Percentiles rank a stretch among this genome's conserved stretches.
Evolutionary conservation across 2,329 filamentous ascomycete species (phyloP).

Genomic region (Fusarium nurragi): DNA sequence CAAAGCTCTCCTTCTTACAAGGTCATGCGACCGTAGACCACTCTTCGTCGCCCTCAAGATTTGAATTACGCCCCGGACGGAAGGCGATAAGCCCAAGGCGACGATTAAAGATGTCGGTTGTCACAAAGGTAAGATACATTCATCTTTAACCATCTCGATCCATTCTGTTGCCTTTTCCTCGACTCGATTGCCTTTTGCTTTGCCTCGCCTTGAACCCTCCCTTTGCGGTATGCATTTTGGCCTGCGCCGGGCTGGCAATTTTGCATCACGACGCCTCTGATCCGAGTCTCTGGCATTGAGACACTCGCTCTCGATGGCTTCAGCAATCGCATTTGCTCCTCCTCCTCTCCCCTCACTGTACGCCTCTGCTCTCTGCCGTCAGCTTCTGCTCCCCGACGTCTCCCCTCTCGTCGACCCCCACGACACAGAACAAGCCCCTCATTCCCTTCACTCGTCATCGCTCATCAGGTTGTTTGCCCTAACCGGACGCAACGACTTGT

Average conservation of each 20-base stretch:
- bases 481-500: constrained; percentile 23
- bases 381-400: background rate
- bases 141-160: background rate
- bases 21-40: constrained; percentile 54
- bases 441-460: constrained; percentile 33
- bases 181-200: background rate
- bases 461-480: constrained; percentile 37
- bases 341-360: background rate
- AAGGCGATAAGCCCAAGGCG: constrained; percentile 62
- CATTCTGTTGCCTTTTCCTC: background rate
- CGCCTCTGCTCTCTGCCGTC: background rate
- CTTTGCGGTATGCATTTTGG: constrained; percentile 3
- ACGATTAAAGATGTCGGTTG: constrained; percentile 67
- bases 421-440: constrained; percentile 32
- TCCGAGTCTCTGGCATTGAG: constrained; percentile 1
- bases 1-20: constrained; percentile 42
- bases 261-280: constrained; percentile 17
- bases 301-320: constrained; percentile 21
- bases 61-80: constrained; percentile 48
- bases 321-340: constrained; percentile 5
- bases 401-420: background rate
- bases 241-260: constrained; percentile 10
- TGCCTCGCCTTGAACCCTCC: constrained; percentile 1
- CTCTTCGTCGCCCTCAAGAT: constrained; percentile 50
- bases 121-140: constrained; percentile 62